These are phyloP conservation scores for Erythrobasidium hasegawianum DNA, from an alignment of 1,284 basidiomycete genomes.

Conservation along the genomic window DNA sequence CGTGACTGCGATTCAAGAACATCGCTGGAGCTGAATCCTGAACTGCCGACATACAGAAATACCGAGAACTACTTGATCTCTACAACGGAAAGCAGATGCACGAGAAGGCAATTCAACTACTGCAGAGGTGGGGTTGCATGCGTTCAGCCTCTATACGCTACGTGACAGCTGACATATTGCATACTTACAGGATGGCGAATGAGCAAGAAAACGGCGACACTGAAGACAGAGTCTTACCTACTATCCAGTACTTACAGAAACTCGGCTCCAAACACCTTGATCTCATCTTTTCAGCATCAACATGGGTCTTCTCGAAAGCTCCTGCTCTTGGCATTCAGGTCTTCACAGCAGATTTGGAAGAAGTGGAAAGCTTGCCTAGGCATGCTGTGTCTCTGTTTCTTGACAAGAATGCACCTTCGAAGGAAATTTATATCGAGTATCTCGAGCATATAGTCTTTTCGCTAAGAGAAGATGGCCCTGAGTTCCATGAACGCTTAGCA, in stretches of 20 bases:
- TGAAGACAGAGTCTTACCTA: slow-evolving; percentile 74
- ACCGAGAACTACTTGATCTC: slow-evolving; percentile 80
- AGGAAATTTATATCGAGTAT: slow-evolving; percentile 63
- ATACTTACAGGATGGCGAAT: slow-evolving; percentile 59
- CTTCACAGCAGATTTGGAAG: slow-evolving; percentile 78
- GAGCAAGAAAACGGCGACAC: slow-evolving; percentile 67
- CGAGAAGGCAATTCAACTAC: slow-evolving; percentile 72
- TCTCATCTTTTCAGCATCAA: slow-evolving; percentile 71
- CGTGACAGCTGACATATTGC: neutral
- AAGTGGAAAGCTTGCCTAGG: slow-evolving; percentile 74
- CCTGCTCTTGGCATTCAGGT: slow-evolving; percentile 58
- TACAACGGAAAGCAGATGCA: slow-evolving; percentile 97
- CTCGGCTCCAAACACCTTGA: slow-evolving; percentile 73
- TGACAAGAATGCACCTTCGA: slow-evolving; percentile 62
- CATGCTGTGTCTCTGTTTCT: slow-evolving; percentile 68
- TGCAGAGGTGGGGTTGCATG: slow-evolving; percentile 65
- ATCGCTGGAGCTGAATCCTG: neutral
- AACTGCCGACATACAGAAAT: slow-evolving; percentile 64
- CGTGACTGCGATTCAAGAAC: slow-evolving; percentile 19
- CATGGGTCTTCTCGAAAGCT: slow-evolving; percentile 67
- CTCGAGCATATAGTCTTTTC: slow-evolving; percentile 81
- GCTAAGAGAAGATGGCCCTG: slow-evolving; percentile 62
- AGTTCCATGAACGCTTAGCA: slow-evolving; percentile 81
- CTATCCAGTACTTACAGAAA: slow-evolving; percentile 85
- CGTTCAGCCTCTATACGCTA: neutral